Evolutionary conservation across 2,329 filamentous ascomycete genomes (phyloP).

Genomic region (Phialophora tarda): DNA sequence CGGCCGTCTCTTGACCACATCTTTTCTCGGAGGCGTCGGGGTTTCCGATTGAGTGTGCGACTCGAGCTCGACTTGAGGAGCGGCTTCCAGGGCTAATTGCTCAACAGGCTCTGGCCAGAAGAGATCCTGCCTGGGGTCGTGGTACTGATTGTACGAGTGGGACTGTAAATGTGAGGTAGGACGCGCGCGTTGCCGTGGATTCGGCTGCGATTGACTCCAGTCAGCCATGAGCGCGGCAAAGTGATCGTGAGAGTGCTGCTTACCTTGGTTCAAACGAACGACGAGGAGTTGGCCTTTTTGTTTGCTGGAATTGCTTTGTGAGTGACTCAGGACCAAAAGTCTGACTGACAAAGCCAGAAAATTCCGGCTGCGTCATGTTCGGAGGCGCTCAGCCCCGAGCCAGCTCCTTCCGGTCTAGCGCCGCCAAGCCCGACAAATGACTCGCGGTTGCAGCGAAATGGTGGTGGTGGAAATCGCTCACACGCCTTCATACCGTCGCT

Average conservation of each 20-base stretch:
- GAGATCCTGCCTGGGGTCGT: slow-evolving; percentile 21
- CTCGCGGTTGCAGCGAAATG: neutral
- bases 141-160: slow-evolving; percentile 21
- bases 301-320: slow-evolving; percentile 23
- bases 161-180: slow-evolving; percentile 4
- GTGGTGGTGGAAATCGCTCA: slow-evolving; percentile 5
- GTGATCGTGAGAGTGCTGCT: slow-evolving; percentile 2
- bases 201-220: slow-evolving; percentile 15
- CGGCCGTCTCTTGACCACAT: slow-evolving; percentile 30
- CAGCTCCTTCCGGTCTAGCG: slow-evolving; percentile 12
- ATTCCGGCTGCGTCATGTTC: slow-evolving; percentile 30
- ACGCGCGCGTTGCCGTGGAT: slow-evolving; percentile 1
- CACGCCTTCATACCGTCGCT: slow-evolving; percentile 29
- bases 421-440: neutral
- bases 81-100: neutral
- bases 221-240: slow-evolving; percentile 30
- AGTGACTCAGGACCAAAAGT: slow-evolving; percentile 22
- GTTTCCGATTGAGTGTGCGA: neutral
- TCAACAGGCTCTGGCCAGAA: slow-evolving; percentile 30
- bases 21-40: slow-evolving; percentile 3
- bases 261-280: slow-evolving; percentile 28
- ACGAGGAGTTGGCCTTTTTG: slow-evolving; percentile 29
- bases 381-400: neutral
- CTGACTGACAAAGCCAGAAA: slow-evolving; percentile 30
- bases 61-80: neutral